phyloP scores from a whole-genome alignment of 768 basidiomycete species.

The Serendipita indica region DNA sequence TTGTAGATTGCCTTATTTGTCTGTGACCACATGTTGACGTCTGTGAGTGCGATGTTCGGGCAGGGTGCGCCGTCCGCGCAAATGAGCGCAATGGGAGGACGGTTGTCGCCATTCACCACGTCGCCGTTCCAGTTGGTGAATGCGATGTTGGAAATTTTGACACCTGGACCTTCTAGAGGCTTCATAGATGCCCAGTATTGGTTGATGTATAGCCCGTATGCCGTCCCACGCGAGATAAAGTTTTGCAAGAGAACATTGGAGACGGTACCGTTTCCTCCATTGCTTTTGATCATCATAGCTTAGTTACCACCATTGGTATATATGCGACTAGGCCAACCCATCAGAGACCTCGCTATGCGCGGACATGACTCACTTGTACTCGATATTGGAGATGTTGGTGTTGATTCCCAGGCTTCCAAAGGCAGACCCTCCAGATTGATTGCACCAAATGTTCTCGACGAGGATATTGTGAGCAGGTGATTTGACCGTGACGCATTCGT shows the following conservation, averaged over 20 bases:
- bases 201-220: conserved; percentile 21
- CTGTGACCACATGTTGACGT: conserved; percentile 22
- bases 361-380: conserved; percentile 7
- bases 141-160: conserved; percentile 20
- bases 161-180: conserved; percentile 18
- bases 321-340: conserved; percentile 1
- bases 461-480: conserved; percentile 21
- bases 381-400: conserved; percentile 6
- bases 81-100: conserved; percentile 19
- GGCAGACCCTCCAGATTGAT: conserved; percentile 12
- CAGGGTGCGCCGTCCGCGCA: conserved; percentile 21
- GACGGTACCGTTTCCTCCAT: conserved; percentile 18
- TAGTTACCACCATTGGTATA: conserved; percentile 21
- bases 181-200: conserved; percentile 20
- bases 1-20: conserved; percentile 19
- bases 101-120: conserved; percentile 18
- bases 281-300: conserved; percentile 22
- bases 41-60: conserved; percentile 18
- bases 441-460: conserved; percentile 24
- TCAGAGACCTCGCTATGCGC: not conserved
- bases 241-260: conserved; percentile 21
- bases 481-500: conserved; percentile 25
- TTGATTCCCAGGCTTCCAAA: conserved; percentile 2
- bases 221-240: conserved; percentile 20
- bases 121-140: conserved; percentile 20